Evolutionary conservation across 2,329 filamentous ascomycete species (phyloP).

Genomic region (Mariannaea elegans): DNA sequence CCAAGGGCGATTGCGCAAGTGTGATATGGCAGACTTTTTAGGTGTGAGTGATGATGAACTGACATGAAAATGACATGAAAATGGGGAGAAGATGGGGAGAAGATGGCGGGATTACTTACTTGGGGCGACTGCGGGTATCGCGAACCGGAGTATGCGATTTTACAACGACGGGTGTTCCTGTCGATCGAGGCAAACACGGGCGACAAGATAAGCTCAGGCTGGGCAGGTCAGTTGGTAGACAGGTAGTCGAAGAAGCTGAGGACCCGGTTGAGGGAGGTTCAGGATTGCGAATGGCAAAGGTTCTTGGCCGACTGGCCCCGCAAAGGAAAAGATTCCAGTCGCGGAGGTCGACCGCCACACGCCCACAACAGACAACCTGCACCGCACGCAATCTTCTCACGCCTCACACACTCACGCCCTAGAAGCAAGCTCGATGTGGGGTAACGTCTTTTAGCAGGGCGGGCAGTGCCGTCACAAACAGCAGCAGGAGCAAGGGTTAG

Average conservation of each 20-base stretch:
- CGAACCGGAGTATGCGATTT: constrained; percentile 15
- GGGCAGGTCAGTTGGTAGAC: neutral
- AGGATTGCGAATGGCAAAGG: constrained; percentile 33
- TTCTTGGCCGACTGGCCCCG: constrained; percentile 28
- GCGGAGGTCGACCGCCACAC: constrained; percentile 37
- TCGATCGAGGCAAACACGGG: constrained; percentile 20
- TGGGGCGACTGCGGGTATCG: constrained; percentile 21
- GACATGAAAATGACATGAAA: constrained; percentile 30
- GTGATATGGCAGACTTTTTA: constrained; percentile 25
- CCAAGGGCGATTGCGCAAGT: constrained; percentile 32
- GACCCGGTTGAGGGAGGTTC: constrained; percentile 30
- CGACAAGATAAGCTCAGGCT: neutral
- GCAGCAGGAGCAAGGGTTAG: constrained; percentile 32
- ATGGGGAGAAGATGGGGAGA: constrained; percentile 27
- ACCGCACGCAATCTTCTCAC: constrained; percentile 23
- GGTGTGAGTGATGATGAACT: constrained; percentile 37
- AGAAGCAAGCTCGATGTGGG: constrained; percentile 38
- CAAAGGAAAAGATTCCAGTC: constrained; percentile 44
- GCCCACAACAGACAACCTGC: constrained; percentile 7
- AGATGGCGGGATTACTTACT: constrained; percentile 36
- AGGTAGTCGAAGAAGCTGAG: constrained; percentile 12
- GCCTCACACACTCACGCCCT: constrained; percentile 33
- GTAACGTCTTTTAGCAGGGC: constrained; percentile 39
- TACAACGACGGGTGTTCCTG: constrained; percentile 10
- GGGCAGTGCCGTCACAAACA: constrained; percentile 42